These are phyloP conservation scores for Vigna hirtella DNA, from an alignment of 306 rosid species.

Conservation along the genomic window DNA sequence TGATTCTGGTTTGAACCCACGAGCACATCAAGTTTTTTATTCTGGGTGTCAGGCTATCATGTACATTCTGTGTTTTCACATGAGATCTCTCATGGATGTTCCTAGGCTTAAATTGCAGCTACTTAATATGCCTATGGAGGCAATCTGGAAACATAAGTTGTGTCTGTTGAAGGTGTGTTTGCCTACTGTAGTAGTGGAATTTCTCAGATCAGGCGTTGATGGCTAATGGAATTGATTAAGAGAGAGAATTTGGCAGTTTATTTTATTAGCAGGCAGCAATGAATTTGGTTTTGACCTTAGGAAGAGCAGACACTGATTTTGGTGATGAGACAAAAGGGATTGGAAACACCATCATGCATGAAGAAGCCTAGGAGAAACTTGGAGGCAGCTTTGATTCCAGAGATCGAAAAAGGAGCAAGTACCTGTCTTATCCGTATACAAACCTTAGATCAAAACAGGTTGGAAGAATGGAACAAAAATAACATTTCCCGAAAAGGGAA, in stretches of 20 bases:
- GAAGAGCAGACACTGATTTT: not conserved
- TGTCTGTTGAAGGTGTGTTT: conserved; percentile 71
- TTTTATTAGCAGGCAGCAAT: conserved; percentile 2
- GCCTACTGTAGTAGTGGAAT: no score
- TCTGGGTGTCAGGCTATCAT: conserved; percentile 93
- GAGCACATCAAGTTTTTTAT: conserved; percentile 72
- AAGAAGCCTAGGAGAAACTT: conserved; percentile 4
- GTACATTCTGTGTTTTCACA: conserved; percentile 81
- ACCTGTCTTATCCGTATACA: conserved; percentile 78
- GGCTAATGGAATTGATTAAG: not conserved
- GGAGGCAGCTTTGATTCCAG: conserved; percentile 52
- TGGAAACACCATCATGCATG: conserved; percentile 15
- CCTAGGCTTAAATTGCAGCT: conserved; percentile 65
- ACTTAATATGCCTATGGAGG: conserved; percentile 61
- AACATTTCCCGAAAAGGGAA: conserved; percentile 85
- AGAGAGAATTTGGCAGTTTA: not conserved
- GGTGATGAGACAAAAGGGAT: conserved; percentile 19
- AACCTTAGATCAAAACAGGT: conserved; percentile 62
- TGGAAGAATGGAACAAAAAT: conserved; percentile 95
- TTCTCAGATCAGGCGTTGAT: not conserved
- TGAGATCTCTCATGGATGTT: conserved; percentile 75
- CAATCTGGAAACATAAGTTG: conserved; percentile 67
- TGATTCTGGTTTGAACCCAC: conserved; percentile 63
- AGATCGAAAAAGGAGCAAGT: conserved; percentile 82
- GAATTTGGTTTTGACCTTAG: conserved; percentile 33